phyloP scores from a whole-genome alignment of 2,329 filamentous ascomycete genomes.

The Penicillium aurantiogriseum region DNA sequence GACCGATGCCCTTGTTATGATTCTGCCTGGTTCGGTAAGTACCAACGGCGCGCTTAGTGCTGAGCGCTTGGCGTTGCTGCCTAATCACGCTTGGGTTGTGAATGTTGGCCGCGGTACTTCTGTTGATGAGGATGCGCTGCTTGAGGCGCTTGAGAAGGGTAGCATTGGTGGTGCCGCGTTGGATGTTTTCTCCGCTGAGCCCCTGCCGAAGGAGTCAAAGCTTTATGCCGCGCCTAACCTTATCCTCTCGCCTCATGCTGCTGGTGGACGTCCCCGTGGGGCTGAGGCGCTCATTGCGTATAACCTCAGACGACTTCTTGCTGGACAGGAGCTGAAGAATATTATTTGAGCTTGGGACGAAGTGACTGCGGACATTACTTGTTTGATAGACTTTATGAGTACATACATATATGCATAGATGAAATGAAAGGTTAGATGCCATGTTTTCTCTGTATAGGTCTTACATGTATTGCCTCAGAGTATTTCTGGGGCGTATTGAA shows the following conservation, averaged over 20 bases:
- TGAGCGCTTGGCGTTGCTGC: slow-evolving; percentile 54
- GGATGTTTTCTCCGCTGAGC: slow-evolving; percentile 25
- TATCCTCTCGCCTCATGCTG: slow-evolving; percentile 24
- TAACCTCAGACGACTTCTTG: slow-evolving; percentile 60
- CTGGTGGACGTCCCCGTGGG: slow-evolving; percentile 51
- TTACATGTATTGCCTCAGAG: background rate
- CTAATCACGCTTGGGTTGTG: slow-evolving; percentile 47
- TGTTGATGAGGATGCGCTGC: slow-evolving; percentile 23
- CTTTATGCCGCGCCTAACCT: slow-evolving; percentile 25
- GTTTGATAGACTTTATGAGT: background rate
- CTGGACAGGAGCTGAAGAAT: slow-evolving; percentile 60
- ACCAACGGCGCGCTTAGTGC: slow-evolving; percentile 57
- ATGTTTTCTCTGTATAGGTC: too few relatives aligned
- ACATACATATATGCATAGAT: background rate
- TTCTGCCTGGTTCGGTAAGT: slow-evolving; percentile 58
- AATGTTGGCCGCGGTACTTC: slow-evolving; percentile 25
- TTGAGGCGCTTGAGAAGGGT: slow-evolving; percentile 21
- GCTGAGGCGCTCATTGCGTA: slow-evolving; percentile 58
- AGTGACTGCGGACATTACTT: background rate
- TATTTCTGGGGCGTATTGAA: background rate
- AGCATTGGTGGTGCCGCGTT: slow-evolving; percentile 22
- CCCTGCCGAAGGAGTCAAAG: slow-evolving; percentile 20
- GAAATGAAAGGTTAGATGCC: background rate
- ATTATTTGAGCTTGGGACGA: slow-evolving; percentile 17
- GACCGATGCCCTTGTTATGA: slow-evolving; percentile 68